phyloP scores from a whole-genome alignment of 169 alveolate species.

The Cryptosporidium felis region DNA sequence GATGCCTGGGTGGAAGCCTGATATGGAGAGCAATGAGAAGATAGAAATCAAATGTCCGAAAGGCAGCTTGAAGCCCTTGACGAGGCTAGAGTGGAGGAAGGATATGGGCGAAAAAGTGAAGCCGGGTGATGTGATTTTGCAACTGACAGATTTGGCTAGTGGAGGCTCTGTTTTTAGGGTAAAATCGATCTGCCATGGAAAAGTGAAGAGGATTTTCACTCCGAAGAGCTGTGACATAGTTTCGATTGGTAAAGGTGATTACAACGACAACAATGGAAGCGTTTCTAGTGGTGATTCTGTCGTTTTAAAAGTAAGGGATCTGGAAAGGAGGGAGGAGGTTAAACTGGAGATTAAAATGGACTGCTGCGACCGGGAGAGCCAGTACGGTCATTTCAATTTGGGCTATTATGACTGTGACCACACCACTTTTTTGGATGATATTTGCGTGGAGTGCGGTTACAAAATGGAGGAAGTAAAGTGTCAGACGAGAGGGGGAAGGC shows the following conservation, averaged over 20 bases:
- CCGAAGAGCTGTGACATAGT: constrained; percentile 25
- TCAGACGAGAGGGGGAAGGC: too few relatives aligned
- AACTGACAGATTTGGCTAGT: not conserved
- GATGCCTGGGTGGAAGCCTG: not conserved
- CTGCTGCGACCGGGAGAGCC: not conserved
- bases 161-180: not conserved
- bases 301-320: not conserved
- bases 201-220: constrained; percentile 1
- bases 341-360: too few relatives aligned
- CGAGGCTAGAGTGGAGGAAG: constrained; percentile 35
- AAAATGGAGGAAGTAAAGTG: not conserved
- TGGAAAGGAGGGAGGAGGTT: too few relatives aligned
- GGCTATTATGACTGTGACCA: constrained; percentile 49
- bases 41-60: not conserved
- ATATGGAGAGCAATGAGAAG: constrained; percentile 2
- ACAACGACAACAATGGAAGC: not conserved
- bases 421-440: constrained; percentile 29
- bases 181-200: constrained; percentile 50
- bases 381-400: not conserved
- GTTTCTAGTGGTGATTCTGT: not conserved
- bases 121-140: constrained; percentile 39
- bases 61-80: not conserved
- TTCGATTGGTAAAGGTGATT: not conserved
- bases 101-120: constrained; percentile 13
- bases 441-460: constrained; percentile 60